A percentile compares a stretch with the other conserved stretches of the same genome.
These are phyloP conservation scores for Rhododendron griersonianum DNA, from an alignment of 148 eudicot species.

Conservation along the genomic window DNA sequence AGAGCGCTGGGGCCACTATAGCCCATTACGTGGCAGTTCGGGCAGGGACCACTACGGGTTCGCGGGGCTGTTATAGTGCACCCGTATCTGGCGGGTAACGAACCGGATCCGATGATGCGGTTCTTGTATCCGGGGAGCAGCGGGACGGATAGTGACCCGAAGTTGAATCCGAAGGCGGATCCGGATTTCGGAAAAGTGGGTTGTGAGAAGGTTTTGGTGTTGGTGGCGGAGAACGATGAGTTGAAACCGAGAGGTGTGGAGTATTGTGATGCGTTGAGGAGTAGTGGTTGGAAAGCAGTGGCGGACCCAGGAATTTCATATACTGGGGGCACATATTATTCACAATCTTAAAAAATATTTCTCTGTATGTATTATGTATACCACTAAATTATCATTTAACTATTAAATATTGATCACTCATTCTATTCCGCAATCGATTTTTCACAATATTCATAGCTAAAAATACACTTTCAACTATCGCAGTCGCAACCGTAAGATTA, in stretches of 20 bases:
- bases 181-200: constrained; percentile 17
- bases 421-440: too few species aligned
- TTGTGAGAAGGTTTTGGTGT: constrained; percentile 28
- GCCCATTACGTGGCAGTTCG: constrained; percentile 28
- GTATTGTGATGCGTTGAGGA: constrained; percentile 25
- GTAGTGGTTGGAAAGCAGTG: constrained; percentile 15
- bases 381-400: too few species aligned
- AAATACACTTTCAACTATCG: too few species aligned
- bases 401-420: too few species aligned
- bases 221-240: constrained; percentile 31
- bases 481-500: too few species aligned
- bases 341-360: too few species aligned
- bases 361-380: too few species aligned
- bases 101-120: constrained; percentile 15
- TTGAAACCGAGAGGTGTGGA: constrained; percentile 22
- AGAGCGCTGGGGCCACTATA: constrained; percentile 40
- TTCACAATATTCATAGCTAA: too few species aligned
- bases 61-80: constrained; percentile 27
- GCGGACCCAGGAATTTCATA: too few species aligned
- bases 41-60: not conserved
- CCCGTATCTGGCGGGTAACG: constrained; percentile 27
- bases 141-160: constrained; percentile 23
- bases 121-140: constrained; percentile 26
- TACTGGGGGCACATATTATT: too few species aligned
- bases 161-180: constrained; percentile 34